Conservation (phyloP, 768 basidiomycete genomes). For the Boletus eberwhitei region DNA sequence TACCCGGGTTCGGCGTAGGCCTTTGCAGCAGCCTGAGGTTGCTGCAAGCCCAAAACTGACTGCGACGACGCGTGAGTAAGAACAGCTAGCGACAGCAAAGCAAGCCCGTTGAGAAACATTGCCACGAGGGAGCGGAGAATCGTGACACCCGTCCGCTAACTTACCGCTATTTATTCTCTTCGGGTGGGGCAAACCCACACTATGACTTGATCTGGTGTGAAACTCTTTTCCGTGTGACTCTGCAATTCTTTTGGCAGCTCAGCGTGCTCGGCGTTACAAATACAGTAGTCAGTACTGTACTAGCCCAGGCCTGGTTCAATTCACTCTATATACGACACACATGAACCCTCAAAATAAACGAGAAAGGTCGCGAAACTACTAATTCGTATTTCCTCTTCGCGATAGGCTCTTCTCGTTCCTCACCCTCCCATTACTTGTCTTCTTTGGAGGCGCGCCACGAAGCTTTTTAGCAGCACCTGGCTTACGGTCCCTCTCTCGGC, state of each 20-base stretch:
- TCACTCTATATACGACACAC: no score
- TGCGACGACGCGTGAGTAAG: slow-evolving; percentile 20
- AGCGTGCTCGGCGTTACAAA: no score
- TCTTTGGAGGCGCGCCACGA: slow-evolving; percentile 14
- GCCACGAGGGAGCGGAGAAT: not conserved
- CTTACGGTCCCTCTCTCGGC: slow-evolving; percentile 53
- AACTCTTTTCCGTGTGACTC: no score
- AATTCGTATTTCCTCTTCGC: slow-evolving; percentile 60
- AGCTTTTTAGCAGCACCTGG: slow-evolving; percentile 24
- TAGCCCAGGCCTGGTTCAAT: not conserved
- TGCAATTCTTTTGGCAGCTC: no score
- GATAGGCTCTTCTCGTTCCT: slow-evolving; percentile 51
- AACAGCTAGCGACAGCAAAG: slow-evolving; percentile 17
- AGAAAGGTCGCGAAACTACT: slow-evolving; percentile 29
- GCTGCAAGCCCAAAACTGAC: slow-evolving; percentile 13
- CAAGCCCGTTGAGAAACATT: slow-evolving; percentile 13
- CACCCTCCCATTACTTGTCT: slow-evolving; percentile 42
- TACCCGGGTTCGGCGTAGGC: slow-evolving; percentile 3
- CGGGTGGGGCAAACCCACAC: not conserved
- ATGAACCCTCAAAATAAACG: not conserved
- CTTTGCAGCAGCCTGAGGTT: not conserved
- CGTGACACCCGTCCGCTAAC: no score
- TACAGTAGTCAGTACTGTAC: no score
- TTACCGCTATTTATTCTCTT: slow-evolving; percentile 4
- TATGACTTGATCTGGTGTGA: no score